Evolutionary conservation across 2,329 filamentous ascomycete genomes (phyloP).

Genomic region (Fusarium hainanense): DNA sequence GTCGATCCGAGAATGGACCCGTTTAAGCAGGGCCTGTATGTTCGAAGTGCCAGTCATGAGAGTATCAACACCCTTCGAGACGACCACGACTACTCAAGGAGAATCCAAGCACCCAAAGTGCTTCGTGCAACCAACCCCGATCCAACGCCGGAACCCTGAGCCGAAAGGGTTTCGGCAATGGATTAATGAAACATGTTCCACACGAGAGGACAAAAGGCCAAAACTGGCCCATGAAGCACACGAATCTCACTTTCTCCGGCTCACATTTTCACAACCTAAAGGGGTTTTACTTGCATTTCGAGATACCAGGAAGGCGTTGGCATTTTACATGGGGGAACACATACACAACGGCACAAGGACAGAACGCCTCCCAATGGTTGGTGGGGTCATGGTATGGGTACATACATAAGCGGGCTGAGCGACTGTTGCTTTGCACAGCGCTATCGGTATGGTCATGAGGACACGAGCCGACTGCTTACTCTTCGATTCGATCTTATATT

Average conservation of each 20-base stretch:
- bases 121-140: constrained; percentile 73
- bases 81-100: constrained; percentile 73
- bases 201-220: constrained; percentile 41
- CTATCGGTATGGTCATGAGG: constrained; percentile 37
- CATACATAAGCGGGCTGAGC: constrained; percentile 31
- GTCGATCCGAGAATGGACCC: constrained; percentile 73
- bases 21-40: constrained; percentile 67
- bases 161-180: constrained; percentile 4
- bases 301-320: constrained; percentile 56
- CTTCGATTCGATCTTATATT: constrained; percentile 38
- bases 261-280: constrained; percentile 39
- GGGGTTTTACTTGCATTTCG: constrained; percentile 49
- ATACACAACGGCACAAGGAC: constrained; percentile 39
- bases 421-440: constrained; percentile 29
- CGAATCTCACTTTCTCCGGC: constrained; percentile 45
- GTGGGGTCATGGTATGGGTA: constrained; percentile 34
- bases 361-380: constrained; percentile 22
- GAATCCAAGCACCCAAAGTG: constrained; percentile 66
- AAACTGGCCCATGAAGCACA: constrained; percentile 49
- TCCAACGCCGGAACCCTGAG: constrained; percentile 49
- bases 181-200: constrained; percentile 29
- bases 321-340: constrained; percentile 41
- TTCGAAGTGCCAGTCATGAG: constrained; percentile 69
- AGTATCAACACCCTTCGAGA: constrained; percentile 72
- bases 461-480: constrained; percentile 33